These are phyloP conservation scores for Backusella australiensis DNA, from an alignment of 192 early-diverging fungal genomes.

Conservation along the genomic window DNA sequence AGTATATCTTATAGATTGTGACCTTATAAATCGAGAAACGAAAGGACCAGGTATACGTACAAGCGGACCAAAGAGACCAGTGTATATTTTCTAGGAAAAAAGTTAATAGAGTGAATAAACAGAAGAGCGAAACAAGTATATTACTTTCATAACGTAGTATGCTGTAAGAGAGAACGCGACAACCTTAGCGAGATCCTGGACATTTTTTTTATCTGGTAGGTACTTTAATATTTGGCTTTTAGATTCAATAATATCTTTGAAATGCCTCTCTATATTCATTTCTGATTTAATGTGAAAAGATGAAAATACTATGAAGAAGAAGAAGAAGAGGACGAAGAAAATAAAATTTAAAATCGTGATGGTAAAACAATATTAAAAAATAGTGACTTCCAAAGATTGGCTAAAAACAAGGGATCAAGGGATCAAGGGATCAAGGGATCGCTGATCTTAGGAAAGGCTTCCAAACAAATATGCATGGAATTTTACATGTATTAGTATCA, in stretches of 20 bases:
- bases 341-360: background rate
- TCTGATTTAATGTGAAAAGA: background rate
- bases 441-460: no score
- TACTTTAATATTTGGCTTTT: background rate
- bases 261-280: background rate
- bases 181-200: background rate
- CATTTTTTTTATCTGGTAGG: background rate
- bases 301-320: background rate
- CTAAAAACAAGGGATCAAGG: no score
- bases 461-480: no score
- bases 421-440: no score
- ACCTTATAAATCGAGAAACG: constrained; percentile 11
- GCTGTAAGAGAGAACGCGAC: background rate
- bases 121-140: background rate
- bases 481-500: no score
- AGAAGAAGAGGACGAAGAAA: background rate
- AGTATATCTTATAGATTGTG: background rate
- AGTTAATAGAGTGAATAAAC: background rate
- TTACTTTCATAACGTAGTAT: background rate
- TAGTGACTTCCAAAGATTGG: no score
- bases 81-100: constrained; percentile 22
- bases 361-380: background rate
- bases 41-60: constrained; percentile 25
- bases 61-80: constrained; percentile 17
- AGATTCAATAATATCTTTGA: background rate